phyloP scores from a whole-genome alignment of 805 yeast species.

The Kazachstania martiniae region DNA sequence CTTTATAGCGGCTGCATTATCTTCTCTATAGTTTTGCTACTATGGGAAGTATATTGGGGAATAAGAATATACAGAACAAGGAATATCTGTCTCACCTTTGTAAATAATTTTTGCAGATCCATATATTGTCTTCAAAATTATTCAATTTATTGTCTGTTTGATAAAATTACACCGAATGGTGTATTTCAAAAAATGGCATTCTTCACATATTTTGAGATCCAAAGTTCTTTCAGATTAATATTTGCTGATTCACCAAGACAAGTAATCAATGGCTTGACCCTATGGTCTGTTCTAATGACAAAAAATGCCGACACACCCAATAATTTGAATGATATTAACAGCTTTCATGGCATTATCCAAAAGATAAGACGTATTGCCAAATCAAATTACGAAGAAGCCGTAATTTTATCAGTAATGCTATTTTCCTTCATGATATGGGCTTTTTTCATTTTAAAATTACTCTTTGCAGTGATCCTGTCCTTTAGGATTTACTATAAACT shows the following conservation, averaged over 20 bases:
- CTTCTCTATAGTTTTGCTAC: constrained; percentile 47
- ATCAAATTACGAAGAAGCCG: constrained; percentile 51
- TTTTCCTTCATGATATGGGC: constrained; percentile 68
- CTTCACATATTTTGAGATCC: constrained; percentile 51
- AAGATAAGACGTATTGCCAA: constrained; percentile 50
- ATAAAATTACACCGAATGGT: constrained; percentile 54
- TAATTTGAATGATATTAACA: constrained; percentile 22
- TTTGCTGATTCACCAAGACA: constrained; percentile 85
- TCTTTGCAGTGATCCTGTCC: constrained; percentile 41
- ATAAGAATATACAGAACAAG: constrained; percentile 44
- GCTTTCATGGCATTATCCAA: constrained; percentile 24
- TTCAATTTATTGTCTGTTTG: constrained; percentile 61
- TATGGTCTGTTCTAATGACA: constrained; percentile 38
- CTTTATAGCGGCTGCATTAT: constrained; percentile 74
- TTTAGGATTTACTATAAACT: constrained; percentile 41
- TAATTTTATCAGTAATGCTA: constrained; percentile 66
- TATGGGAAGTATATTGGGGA: constrained; percentile 51
- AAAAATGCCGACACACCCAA: constrained; percentile 10
- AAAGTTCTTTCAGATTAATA: constrained; percentile 49
- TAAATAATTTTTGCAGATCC: constrained; percentile 51
- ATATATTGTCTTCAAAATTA: constrained; percentile 48
- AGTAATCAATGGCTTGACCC: constrained; percentile 67
- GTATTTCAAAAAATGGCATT: constrained; percentile 60
- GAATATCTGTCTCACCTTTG: constrained; percentile 59
- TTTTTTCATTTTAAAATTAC: constrained; percentile 47